Conservation (phyloP, 1,139 yeast species). For the Zygosaccharomyces sapae region DNA sequence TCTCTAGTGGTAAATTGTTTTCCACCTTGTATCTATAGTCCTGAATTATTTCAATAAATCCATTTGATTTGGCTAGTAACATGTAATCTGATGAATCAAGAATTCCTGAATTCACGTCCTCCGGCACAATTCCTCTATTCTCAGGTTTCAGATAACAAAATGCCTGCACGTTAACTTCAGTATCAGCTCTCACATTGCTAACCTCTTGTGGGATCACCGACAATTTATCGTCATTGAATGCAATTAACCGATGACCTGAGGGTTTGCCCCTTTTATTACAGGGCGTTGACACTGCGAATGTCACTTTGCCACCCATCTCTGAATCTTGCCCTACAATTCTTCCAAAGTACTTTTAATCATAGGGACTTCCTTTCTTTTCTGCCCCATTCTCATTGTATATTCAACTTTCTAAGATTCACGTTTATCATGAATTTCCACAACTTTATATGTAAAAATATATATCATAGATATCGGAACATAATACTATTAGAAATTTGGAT, state of each 20-base stretch:
- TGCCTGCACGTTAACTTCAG: conserved; percentile 22
- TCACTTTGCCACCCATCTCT: conserved; percentile 17
- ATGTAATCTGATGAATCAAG: conserved; percentile 29
- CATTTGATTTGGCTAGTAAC: conserved; percentile 29
- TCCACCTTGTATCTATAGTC: conserved; percentile 24
- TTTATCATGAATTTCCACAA: neutral
- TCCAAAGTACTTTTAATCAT: neutral
- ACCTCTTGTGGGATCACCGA: conserved; percentile 10
- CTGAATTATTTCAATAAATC: conserved; percentile 28
- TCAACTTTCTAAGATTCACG: conserved; percentile 48
- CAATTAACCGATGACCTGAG: conserved; percentile 26
- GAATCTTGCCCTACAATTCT: neutral
- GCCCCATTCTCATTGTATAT: neutral
- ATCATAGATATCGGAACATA: conserved; percentile 39
- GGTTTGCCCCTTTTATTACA: conserved; percentile 20
- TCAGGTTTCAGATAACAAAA: conserved; percentile 29
- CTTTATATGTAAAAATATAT: neutral
- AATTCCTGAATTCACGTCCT: conserved; percentile 7
- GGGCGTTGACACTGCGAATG: conserved; percentile 30
- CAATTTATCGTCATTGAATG: conserved; percentile 19
- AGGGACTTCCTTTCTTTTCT: neutral
- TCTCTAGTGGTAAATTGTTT: conserved; percentile 12
- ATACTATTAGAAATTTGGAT: neutral
- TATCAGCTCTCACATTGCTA: conserved; percentile 15
- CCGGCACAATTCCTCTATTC: conserved; percentile 13